Base-by-base conservation (phyloP, 2,329 filamentous ascomycete genomes). In the Penicillium sp. region DNA sequence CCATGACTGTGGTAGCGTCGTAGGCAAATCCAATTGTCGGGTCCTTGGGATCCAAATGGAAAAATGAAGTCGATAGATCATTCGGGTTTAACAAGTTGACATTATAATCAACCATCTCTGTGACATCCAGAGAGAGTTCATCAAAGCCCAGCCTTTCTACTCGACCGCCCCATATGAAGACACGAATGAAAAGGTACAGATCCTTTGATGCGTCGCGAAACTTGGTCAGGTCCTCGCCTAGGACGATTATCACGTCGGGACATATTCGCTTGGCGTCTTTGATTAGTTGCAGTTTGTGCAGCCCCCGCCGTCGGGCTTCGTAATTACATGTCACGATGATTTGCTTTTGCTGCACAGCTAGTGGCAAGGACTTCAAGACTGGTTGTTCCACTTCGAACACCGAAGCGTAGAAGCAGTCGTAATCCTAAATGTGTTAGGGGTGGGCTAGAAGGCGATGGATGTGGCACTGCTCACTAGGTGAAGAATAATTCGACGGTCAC, bases 311-410 rank as follows among this genome's bases (percentile, higher is more conserved):
- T 35, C 93, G 87, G 23, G 93, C 93, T 71, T 90, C 91, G 74
- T 98, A 98, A 77, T 98, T 98, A 82, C 91, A 96, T 4, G 92
- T 96, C 23, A 93, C 91, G 42, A 95, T 82, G 54, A 97, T 96
- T 72, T 92, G 91, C 76, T 97, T 97, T 76, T 97, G 93, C 74
- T 93, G 90, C 57, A 96, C 87, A 35, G 92, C 93, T 33, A 98
- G 79, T 7, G 92, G 91, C 19, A 89, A 77, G 1, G 83, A 81
- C 69, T 86, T 91, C 56, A 97, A 80, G 2, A 82, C 79, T 0
- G 92, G 91, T 63, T 90, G 87, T 70, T 90, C 88, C 62, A 88
- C 88, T 76, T 97, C 92, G 65, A 95, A 88, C 9, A 95, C 92
- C 50, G 92, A 91, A 23, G 93, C 93, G 74, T 98, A 98, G 80